phyloP scores from a whole-genome alignment of 1,284 basidiomycete genomes.

The Boletus sp. region DNA sequence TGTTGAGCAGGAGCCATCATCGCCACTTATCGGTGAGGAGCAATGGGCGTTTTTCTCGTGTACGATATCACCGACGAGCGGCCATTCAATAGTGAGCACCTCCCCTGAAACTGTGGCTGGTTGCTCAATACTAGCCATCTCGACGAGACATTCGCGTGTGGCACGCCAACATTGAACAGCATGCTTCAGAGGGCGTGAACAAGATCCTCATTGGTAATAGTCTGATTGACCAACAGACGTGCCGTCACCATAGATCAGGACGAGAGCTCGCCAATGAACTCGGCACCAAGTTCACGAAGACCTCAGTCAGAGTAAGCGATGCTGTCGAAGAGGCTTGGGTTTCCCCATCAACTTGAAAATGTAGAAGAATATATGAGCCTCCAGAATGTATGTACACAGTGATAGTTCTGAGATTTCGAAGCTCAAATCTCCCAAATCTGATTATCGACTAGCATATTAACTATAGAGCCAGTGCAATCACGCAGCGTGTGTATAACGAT shows the following conservation, averaged over 20 bases:
- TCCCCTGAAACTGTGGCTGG: constrained; percentile 4
- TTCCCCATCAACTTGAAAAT: too few relatives aligned
- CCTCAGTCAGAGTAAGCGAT: constrained; percentile 95
- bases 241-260: constrained; percentile 83
- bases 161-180: constrained; percentile 98
- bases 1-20: constrained; percentile 98
- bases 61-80: constrained; percentile 99
- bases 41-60: constrained; percentile 98
- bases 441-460: too few relatives aligned
- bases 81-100: constrained; percentile 88
- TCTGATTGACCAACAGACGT: constrained; percentile 97
- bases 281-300: constrained; percentile 96
- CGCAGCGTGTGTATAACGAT: too few relatives aligned
- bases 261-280: constrained; percentile 82
- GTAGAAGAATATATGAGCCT: too few relatives aligned
- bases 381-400: too few relatives aligned
- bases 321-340: constrained; percentile 99
- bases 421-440: too few relatives aligned
- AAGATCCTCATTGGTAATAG: constrained; percentile 99
- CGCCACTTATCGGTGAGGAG: constrained; percentile 99
- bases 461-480: too few relatives aligned
- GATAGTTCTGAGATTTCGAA: too few relatives aligned
- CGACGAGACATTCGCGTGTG: constrained; percentile 92
- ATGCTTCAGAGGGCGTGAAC: constrained; percentile 97
- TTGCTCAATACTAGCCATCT: not conserved